Evolutionary conservation across 257 asterid species (phyloP), one percentile per base, ranked within the genome.

Genomic region (Solanum pimpinellifolium): DNA sequence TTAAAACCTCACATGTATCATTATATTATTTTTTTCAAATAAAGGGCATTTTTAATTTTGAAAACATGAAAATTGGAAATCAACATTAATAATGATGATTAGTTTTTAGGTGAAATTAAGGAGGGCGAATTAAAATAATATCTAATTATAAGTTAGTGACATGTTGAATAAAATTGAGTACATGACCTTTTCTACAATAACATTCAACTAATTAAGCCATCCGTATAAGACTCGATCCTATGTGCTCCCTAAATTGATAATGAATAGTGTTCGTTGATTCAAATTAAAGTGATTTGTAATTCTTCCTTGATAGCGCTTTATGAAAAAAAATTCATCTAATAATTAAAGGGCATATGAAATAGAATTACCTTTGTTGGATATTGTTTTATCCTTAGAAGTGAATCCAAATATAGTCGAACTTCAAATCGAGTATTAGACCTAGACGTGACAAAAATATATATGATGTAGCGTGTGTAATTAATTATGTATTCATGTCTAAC

Each of bases 341-440:
- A 21, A 60, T 56, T 7, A 56, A 18, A 66, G 31, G 35, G 18
- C 9, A 25, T 15, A 66, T 65, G 62, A 1, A 15, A 52, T 15
- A 21, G 9, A 52, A 15, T 52, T 3, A 2, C 23, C 23, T 52
- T 52, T 52, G 23, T 52, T 49, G 18, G 7, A 18, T 16, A 52
- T 6, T 52, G 11, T 56, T 56, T 56, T 18, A 18, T 9, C 60
- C 11, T 56, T 56, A 1, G n/a, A 18, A 0, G 62, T 4, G 11
- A 18, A 56, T 56, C 0, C 11, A 56, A 18, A 6, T 52, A 5
- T 18, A 52, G 0, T 52, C n/a, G 3, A 2, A 16, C 10, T 52
- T 6, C 0, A 52, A 52, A 18, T 6, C 4, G 3, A 7, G 1
- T 52, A 52, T 2, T 23, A 52, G 21, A 52, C 0, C 4, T 18